Evolutionary conservation across 2,329 filamentous ascomycete species (phyloP).

Genomic region (Aspergillus puulaauensis): DNA sequence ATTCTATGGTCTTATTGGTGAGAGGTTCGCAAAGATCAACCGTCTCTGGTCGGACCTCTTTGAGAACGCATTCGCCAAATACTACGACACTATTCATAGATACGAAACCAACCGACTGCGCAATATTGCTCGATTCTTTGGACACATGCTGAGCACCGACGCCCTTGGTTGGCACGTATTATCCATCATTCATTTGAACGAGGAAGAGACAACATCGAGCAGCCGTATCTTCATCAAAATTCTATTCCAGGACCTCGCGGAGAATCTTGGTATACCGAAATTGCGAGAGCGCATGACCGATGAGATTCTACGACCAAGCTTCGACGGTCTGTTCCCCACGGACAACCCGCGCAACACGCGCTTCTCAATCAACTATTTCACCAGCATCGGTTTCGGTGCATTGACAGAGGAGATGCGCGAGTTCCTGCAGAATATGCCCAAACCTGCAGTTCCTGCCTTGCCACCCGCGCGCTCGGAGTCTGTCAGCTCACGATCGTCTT

Average conservation of each 20-base stretch:
- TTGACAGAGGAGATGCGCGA: slow-evolving; percentile 96
- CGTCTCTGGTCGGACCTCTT: slow-evolving; percentile 92
- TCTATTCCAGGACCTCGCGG: slow-evolving; percentile 85
- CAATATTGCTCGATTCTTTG: slow-evolving; percentile 94
- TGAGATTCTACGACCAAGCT: slow-evolving; percentile 72
- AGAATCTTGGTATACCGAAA: slow-evolving; percentile 80
- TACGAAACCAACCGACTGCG: slow-evolving; percentile 94
- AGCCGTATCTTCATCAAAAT: slow-evolving; percentile 99
- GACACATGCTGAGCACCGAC: slow-evolving; percentile 82
- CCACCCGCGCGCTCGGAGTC: slow-evolving; percentile 60
- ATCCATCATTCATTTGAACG: slow-evolving; percentile 81
- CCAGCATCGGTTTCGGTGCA: slow-evolving; percentile 91
- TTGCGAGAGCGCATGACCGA: slow-evolving; percentile 75
- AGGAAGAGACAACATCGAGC: slow-evolving; percentile 94
- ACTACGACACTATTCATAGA: slow-evolving; percentile 96
- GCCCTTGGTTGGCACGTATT: slow-evolving; percentile 91
- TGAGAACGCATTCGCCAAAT: slow-evolving; percentile 83
- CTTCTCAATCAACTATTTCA: slow-evolving; percentile 99
- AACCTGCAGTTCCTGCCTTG: slow-evolving; percentile 72
- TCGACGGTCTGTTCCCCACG: slow-evolving; percentile 84
- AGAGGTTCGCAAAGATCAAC: slow-evolving; percentile 94
- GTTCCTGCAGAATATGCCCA: slow-evolving; percentile 83
- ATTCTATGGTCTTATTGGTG: slow-evolving; percentile 91
- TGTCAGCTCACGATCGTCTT: slow-evolving; percentile 44
- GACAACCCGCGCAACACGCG: slow-evolving; percentile 88